These are phyloP conservation scores for Euphorbia lathyris DNA, from an alignment of 345 rosid species.

Conservation along the genomic window DNA sequence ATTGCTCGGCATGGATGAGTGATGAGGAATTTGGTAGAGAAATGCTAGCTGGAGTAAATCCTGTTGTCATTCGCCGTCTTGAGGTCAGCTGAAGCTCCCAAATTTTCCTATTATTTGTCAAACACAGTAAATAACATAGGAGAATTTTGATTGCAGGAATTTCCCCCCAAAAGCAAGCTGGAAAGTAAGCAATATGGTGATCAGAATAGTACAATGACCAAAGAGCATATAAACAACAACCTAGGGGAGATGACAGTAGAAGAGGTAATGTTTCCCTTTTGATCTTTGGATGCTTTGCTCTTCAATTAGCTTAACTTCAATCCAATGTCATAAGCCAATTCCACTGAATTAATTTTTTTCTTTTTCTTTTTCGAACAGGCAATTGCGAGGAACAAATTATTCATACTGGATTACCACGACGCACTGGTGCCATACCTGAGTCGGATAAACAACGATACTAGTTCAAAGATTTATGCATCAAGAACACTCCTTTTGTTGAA, in stretches of 20 bases:
- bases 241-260: slow-evolving; percentile 50
- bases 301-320: background rate
- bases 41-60: slow-evolving; percentile 80
- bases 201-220: slow-evolving; percentile 50
- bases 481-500: slow-evolving; percentile 70
- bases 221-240: slow-evolving; percentile 44
- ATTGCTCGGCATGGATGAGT: slow-evolving; percentile 62
- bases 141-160: slow-evolving; percentile 41
- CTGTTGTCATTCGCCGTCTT: slow-evolving; percentile 54
- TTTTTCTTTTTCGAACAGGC: slow-evolving; percentile 39
- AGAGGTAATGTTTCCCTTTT: slow-evolving; percentile 38
- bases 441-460: slow-evolving; percentile 54
- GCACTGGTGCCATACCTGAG: slow-evolving; percentile 62
- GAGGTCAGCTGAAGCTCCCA: slow-evolving; percentile 30
- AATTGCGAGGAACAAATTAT: slow-evolving; percentile 46
- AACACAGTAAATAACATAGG: background rate
- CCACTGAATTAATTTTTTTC: background rate
- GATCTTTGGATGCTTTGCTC: background rate
- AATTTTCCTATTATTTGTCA: background rate
- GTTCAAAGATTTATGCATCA: slow-evolving; percentile 57
- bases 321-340: background rate
- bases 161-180: slow-evolving; percentile 73
- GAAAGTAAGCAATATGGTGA: slow-evolving; percentile 45
- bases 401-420: slow-evolving; percentile 76
- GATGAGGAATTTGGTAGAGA: slow-evolving; percentile 81